Evolutionary conservation across 108 stramenopile species (phyloP), one percentile per base, ranked within the genome.

Genomic region (Skeletonema potamos): DNA sequence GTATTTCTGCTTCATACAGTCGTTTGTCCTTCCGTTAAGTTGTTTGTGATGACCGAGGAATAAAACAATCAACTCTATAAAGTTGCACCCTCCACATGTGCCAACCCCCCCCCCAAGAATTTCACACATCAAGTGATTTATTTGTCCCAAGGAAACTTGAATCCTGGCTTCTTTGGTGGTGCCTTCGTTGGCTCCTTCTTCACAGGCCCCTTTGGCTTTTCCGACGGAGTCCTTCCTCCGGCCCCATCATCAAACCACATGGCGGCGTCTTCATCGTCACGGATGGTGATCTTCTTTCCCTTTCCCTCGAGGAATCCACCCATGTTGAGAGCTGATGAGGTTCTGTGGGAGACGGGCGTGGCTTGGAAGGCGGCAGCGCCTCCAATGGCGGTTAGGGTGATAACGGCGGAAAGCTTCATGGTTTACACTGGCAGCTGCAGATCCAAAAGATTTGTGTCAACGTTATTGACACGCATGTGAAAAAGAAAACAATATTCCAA

Each of bases 201-300:
- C 34, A 64, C 76, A 27, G 77, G 70, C 22, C 61, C 60, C 78
- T 72, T 79, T 1, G 76, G 76, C 62, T 68, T 68, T 32, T 70
- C 70, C 26, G 68, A 46, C 0, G 70, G 44, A 2, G 30, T 18
- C 17, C 64, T 30, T 24, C 65, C 70, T 1, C 69, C 70, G 7
- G 62, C 22, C 4, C 64, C 70, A 54, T 85, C 84, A 29, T 81
- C 84, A 58, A 85, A 58, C 81, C 81, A 85, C 84, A 85, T 85
- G 61, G 81, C 84, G 33, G 8, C 39, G 58, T 85, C 84, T 64
- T 85, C 84, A 28, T 85, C 84, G 2, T 85, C 84, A 41, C 84
- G 81, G 22, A 85, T 55, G 17, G 84, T 85, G 58, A 85, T 85
- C 28, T 68, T 76, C 10, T 43, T n/a, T 26, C 84, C 84, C 24